phyloP scores from a whole-genome alignment of 1,139 yeast species.

The Pneumocystis sp. region DNA sequence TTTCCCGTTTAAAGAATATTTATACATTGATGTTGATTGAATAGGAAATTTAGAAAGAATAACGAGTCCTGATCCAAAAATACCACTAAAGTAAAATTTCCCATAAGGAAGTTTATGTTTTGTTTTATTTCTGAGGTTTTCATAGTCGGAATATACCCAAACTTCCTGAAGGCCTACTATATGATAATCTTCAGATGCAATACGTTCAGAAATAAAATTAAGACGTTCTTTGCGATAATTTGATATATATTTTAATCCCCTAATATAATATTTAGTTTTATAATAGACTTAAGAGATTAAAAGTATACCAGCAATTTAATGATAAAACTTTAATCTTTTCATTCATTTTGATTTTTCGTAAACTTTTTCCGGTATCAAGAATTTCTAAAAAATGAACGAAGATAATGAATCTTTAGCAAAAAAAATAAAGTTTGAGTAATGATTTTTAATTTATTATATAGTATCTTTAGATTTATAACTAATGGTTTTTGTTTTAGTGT shows the following conservation, averaged over 20 bases:
- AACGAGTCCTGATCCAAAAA: slow-evolving; percentile 87
- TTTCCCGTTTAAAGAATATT: slow-evolving; percentile 86
- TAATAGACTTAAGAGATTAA: neutral
- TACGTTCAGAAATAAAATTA: slow-evolving; percentile 53
- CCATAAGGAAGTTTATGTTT: slow-evolving; percentile 41
- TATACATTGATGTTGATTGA: slow-evolving; percentile 54
- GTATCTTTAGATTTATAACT: neutral
- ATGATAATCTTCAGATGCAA: slow-evolving; percentile 51
- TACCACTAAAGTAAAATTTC: slow-evolving; percentile 58
- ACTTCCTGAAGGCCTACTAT: slow-evolving; percentile 82
- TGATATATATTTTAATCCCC: slow-evolving; percentile 84
- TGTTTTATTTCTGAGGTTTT: slow-evolving; percentile 38
- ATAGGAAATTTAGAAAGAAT: slow-evolving; percentile 75
- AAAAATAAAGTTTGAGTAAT: neutral
- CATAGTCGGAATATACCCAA: slow-evolving; percentile 83
- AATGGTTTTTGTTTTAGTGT: neutral
- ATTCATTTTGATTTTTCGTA: neutral
- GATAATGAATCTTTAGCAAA: neutral
- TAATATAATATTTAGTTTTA: slow-evolving; percentile 31
- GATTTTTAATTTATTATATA: neutral
- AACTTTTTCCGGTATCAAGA: neutral
- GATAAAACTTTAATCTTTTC: slow-evolving; percentile 13
- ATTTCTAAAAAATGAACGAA: neutral
- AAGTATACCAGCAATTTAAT: slow-evolving; percentile 18
- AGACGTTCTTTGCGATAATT: slow-evolving; percentile 51